phyloP scores from a whole-genome alignment of 495 filamentous ascomycete genomes.

The Trichoderma asperelloides region DNA sequence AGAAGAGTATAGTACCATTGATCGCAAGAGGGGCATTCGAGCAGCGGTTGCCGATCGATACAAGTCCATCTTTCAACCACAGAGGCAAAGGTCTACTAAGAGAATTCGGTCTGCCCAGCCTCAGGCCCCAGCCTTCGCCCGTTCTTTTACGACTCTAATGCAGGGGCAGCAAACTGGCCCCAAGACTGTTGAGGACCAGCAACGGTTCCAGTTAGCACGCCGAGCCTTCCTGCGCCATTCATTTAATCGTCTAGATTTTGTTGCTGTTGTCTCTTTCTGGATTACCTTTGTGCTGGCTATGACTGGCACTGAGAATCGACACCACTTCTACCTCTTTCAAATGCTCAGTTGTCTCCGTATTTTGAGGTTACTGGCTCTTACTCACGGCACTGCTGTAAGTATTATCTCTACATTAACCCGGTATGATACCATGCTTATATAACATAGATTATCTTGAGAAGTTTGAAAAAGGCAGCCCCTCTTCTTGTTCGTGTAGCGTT shows the following conservation, averaged over 20 bases:
- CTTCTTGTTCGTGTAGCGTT: constrained; percentile 93
- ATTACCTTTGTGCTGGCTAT: constrained; percentile 68
- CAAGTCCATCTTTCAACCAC: constrained; percentile 66
- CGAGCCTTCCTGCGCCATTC: constrained; percentile 89
- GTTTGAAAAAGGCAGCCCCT: constrained; percentile 90
- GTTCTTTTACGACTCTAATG: constrained; percentile 20
- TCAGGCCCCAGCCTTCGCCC: constrained; percentile 59
- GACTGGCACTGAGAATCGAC: constrained; percentile 52
- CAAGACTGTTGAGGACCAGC: constrained; percentile 67
- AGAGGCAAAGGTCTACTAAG: constrained; percentile 58
- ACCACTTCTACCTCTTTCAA: constrained; percentile 79
- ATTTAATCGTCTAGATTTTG: constrained; percentile 91
- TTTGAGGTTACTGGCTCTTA: constrained; percentile 76
- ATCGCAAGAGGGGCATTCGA: constrained; percentile 60
- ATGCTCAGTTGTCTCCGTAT: constrained; percentile 96
- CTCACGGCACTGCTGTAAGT: constrained; percentile 77
- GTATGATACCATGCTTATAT: constrained; percentile 17
- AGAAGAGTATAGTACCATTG: constrained; percentile 71
- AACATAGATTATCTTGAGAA: constrained; percentile 73
- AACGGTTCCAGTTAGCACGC: constrained; percentile 74
- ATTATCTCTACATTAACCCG: background rate
- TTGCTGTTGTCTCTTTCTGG: constrained; percentile 96
- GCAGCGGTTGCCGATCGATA: constrained; percentile 68
- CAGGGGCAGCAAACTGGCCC: constrained; percentile 39
- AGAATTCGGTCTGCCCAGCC: constrained; percentile 37